Percentiles rank a stretch among this genome's conserved stretches.
Evolutionary conservation across 2,329 filamentous ascomycete genomes (phyloP).

Genomic region (Lojkania enalia): DNA sequence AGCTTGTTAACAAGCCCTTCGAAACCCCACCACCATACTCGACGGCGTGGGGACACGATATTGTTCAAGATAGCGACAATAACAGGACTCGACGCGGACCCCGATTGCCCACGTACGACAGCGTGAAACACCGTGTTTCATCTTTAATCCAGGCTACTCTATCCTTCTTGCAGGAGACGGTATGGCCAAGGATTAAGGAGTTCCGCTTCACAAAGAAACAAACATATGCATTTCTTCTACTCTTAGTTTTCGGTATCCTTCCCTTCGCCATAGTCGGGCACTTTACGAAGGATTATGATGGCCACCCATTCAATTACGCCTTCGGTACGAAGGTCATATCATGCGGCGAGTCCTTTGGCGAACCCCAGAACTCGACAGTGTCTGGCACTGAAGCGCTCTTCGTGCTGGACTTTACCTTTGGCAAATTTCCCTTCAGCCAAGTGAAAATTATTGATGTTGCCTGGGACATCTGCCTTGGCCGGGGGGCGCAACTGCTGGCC

Average conservation of each 20-base stretch:
- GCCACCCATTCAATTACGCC: not conserved
- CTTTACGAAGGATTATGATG: not conserved
- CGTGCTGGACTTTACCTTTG: constrained; percentile 30
- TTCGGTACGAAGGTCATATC: not conserved
- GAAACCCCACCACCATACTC: not conserved
- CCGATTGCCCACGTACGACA: not conserved
- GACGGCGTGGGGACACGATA: not conserved
- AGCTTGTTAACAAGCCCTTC: not conserved
- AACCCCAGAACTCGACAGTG: constrained; percentile 15
- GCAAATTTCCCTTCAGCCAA: constrained; percentile 30
- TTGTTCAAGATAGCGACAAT: not conserved
- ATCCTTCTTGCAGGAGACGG: not conserved
- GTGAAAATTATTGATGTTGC: constrained; percentile 42
- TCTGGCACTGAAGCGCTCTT: constrained; percentile 33
- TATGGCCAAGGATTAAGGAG: not conserved
- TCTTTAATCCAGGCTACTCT: not conserved
- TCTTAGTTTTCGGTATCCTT: not conserved
- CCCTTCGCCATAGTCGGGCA: not conserved
- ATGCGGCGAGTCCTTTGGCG: constrained; percentile 1
- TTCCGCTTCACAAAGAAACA: constrained; percentile 4
- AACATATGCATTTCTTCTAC: constrained; percentile 1
- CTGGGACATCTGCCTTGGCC: constrained; percentile 41
- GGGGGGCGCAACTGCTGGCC: constrained; percentile 37
- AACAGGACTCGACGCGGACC: not conserved
- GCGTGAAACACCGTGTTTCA: not conserved